Evolutionary conservation across 805 yeast species (phyloP).

Genomic region (Metschnikowia proteae): DNA sequence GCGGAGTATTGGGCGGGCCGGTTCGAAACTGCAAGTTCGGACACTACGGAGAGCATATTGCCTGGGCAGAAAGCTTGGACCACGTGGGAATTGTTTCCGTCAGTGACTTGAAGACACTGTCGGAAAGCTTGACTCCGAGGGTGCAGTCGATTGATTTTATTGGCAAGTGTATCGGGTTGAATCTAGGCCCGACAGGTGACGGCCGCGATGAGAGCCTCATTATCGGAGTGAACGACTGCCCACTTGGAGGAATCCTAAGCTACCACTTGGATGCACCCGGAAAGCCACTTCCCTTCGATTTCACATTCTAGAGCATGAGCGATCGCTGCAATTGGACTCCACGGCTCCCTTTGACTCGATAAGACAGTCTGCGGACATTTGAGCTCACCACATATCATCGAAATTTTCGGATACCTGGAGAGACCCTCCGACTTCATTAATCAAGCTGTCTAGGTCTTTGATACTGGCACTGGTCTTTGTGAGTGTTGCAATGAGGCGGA

Average conservation of each 20-base stretch:
- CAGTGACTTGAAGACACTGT: constrained; percentile 21
- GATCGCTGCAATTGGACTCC: background rate
- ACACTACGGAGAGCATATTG: constrained; percentile 40
- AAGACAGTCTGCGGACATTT: background rate
- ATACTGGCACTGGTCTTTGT: constrained; percentile 30
- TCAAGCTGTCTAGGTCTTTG: constrained; percentile 27
- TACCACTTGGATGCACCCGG: constrained; percentile 36
- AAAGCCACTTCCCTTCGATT: constrained; percentile 41
- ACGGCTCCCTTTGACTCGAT: no score
- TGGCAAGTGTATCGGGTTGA: constrained; percentile 58
- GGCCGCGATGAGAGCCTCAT: constrained; percentile 47
- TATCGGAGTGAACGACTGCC: constrained; percentile 52
- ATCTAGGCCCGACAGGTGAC: constrained; percentile 41
- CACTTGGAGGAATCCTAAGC: constrained; percentile 55
- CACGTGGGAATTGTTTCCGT: constrained; percentile 49
- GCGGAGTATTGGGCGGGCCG: constrained; percentile 38
- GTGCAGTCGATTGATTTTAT: constrained; percentile 51
- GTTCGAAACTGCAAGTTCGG: constrained; percentile 53
- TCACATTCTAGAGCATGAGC: constrained; percentile 18
- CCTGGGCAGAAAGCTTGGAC: constrained; percentile 59
- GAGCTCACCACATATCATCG: constrained; percentile 41
- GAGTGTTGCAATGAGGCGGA: constrained; percentile 45
- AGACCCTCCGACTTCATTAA: constrained; percentile 37
- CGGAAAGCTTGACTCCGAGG: constrained; percentile 11
- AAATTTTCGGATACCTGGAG: constrained; percentile 34